Percentiles rank a stretch among this genome's conserved stretches.
Conservation (phyloP, 257 asterid genomes). For the Nicotiana attenuata region DNA sequence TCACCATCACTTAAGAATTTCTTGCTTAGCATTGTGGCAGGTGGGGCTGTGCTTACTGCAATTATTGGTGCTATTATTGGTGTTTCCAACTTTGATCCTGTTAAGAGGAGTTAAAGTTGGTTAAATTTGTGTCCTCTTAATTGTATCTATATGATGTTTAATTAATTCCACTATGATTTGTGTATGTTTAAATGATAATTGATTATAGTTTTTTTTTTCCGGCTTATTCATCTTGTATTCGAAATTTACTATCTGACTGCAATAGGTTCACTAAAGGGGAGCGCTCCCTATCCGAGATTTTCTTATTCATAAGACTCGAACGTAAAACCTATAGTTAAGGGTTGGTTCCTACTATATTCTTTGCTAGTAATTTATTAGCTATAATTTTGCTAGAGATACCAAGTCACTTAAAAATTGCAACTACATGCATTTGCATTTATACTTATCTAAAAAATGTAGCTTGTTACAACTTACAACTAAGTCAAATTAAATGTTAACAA, state of each 20-base stretch:
- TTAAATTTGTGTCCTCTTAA: conserved; percentile 22
- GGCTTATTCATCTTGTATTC: too few species aligned
- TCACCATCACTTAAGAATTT: conserved; percentile 80
- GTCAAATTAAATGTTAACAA: too few species aligned
- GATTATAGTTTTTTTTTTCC: background rate
- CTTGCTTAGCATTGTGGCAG: conserved; percentile 74
- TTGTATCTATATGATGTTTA: background rate
- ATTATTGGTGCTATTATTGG: conserved; percentile 61
- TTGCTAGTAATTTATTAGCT: background rate
- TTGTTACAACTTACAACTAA: too few species aligned
- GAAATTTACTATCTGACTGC: too few species aligned
- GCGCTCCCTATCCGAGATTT: too few species aligned
- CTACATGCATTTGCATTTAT: too few species aligned
- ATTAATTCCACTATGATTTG: background rate
- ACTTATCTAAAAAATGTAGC: too few species aligned
- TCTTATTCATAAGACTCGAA: too few species aligned
- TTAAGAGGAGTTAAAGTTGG: conserved; percentile 49
- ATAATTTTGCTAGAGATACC: background rate
- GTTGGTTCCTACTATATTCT: background rate
- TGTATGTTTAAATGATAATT: background rate
- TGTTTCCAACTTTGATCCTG: conserved; percentile 84
- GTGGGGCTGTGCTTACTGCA: conserved; percentile 61
- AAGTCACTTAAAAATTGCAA: too few species aligned
- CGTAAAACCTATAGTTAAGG: too few species aligned
- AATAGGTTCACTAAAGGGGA: background rate